phyloP scores from a whole-genome alignment of 306 rosid species.

The Vachellia pachyceras region DNA sequence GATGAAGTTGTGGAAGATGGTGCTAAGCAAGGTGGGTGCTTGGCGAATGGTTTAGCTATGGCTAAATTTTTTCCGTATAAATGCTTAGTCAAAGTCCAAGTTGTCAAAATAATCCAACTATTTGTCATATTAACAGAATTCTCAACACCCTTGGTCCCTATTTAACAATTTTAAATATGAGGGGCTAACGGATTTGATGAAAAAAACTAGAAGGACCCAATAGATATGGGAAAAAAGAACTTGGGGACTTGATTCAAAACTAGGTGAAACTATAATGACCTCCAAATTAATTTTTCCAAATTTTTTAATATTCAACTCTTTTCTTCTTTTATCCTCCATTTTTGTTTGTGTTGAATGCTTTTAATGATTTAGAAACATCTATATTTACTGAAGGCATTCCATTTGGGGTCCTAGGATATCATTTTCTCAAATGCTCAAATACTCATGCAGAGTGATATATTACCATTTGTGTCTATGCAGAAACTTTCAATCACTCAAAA shows the following conservation, averaged over 20 bases:
- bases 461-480: not conserved
- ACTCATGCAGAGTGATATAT: not conserved
- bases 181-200: too few species aligned
- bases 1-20: constrained; percentile 72
- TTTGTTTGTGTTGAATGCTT: not conserved
- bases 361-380: constrained; percentile 4
- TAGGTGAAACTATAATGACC: not conserved
- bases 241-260: too few species aligned
- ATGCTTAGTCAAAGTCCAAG: not conserved
- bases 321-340: too few species aligned
- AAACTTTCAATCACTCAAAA: not conserved
- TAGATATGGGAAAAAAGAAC: too few species aligned
- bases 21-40: constrained; percentile 63
- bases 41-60: constrained; percentile 40
- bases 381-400: not conserved
- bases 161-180: too few species aligned
- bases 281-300: not conserved
- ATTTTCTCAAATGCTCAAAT: not conserved
- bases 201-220: too few species aligned
- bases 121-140: too few species aligned
- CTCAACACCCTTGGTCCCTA: too few species aligned
- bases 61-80: not conserved
- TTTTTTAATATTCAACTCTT: not conserved
- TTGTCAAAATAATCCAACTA: not conserved
- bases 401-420: not conserved